These are phyloP conservation scores for Mycena vulgaris DNA, from an alignment of 768 basidiomycete species.

Conservation along the genomic window DNA sequence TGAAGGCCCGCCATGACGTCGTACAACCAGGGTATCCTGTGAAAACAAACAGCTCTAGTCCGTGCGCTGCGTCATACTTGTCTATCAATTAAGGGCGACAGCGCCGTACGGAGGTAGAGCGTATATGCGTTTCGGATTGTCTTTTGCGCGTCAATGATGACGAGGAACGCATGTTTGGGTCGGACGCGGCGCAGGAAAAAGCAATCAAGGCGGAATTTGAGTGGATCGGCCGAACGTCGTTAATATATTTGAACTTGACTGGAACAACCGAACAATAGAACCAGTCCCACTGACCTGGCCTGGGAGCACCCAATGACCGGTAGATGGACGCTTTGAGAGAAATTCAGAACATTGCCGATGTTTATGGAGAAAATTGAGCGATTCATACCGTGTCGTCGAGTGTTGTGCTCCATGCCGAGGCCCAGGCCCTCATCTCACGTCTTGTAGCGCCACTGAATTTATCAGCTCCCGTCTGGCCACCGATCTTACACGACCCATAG, in stretches of 20 bases:
- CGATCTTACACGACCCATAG: constrained; percentile 11
- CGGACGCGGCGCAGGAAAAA: neutral
- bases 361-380: no score
- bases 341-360: no score
- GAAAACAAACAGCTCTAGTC: neutral
- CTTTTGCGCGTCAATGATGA: neutral
- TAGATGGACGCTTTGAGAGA: no score
- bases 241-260: no score
- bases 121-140: constrained; percentile 8
- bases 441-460: constrained; percentile 17
- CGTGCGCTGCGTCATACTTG: constrained; percentile 4
- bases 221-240: neutral
- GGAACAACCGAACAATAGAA: no score
- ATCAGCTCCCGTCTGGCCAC: neutral
- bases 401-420: neutral
- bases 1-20: neutral
- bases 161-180: neutral
- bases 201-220: constrained; percentile 14
- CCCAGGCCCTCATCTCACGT: neutral
- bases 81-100: constrained; percentile 15
- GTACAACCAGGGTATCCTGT: neutral
- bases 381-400: neutral
- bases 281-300: no score
- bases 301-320: no score
- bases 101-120: constrained; percentile 16